Percentiles rank a stretch among this genome's conserved stretches.
phyloP scores from a whole-genome alignment of 1,139 yeast species.

The Geotrichum phurueaensis region DNA sequence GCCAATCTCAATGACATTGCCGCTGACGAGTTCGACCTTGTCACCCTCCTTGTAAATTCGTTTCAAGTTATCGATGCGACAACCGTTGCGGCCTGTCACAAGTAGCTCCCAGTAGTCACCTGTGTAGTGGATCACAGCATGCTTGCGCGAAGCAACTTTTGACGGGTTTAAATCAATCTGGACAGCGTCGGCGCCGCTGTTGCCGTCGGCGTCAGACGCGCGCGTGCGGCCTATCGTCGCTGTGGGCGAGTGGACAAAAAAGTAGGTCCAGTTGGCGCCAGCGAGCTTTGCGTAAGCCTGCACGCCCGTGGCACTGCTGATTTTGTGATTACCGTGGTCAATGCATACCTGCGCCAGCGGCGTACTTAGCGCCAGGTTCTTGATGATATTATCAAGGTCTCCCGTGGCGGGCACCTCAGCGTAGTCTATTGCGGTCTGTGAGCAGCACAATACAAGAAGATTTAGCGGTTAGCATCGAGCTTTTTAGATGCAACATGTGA shows the following conservation, averaged over 20 bases:
- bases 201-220: constrained; percentile 39
- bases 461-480: not conserved
- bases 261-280: constrained; percentile 90
- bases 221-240: constrained; percentile 77
- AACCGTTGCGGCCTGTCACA: constrained; percentile 86
- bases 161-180: constrained; percentile 96
- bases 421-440: not conserved
- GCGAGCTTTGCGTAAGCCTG: constrained; percentile 96
- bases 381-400: not conserved
- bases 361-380: not conserved
- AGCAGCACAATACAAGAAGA: not conserved
- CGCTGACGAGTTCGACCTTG: constrained; percentile 55
- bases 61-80: constrained; percentile 59
- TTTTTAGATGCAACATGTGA: not conserved
- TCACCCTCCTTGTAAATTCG: constrained; percentile 47
- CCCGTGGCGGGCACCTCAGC: not conserved
- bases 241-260: constrained; percentile 73
- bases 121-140: constrained; percentile 79
- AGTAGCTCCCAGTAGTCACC: constrained; percentile 77
- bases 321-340: not conserved
- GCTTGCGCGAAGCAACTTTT: constrained; percentile 86
- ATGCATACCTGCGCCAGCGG: not conserved
- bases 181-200: constrained; percentile 32
- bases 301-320: constrained; percentile 70
- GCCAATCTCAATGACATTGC: constrained; percentile 86